phyloP scores from a whole-genome alignment of 495 filamentous ascomycete species.

The Podospora sp. region DNA sequence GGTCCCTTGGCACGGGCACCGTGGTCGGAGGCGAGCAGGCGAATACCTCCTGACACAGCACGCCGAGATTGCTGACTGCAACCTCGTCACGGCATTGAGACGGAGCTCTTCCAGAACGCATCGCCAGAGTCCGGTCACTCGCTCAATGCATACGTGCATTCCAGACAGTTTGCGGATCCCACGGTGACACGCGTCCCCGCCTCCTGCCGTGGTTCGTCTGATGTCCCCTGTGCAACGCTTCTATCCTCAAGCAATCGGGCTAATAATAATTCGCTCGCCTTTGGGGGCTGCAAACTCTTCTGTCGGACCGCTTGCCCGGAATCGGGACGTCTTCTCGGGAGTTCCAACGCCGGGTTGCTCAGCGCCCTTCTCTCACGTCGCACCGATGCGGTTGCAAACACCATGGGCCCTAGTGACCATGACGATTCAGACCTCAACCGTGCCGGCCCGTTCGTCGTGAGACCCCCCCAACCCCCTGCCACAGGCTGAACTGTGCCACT shows the following conservation, averaged over 20 bases:
- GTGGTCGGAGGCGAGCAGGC: neutral
- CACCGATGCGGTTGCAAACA: neutral
- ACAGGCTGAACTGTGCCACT: neutral
- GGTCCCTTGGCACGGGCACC: neutral
- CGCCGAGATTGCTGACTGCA: slow-evolving; percentile 15
- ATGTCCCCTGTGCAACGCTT: slow-evolving; percentile 10
- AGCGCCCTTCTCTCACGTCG: neutral
- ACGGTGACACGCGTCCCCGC: slow-evolving; percentile 4
- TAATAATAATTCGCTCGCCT: neutral
- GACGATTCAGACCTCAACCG: neutral
- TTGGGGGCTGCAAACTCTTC: neutral
- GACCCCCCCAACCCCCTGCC: neutral
- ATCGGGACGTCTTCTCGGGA: slow-evolving; percentile 14
- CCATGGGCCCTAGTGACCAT: neutral
- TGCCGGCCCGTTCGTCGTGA: slow-evolving; percentile 7
- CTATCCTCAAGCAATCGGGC: neutral
- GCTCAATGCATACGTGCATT: slow-evolving; percentile 12
- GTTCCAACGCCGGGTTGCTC: neutral
- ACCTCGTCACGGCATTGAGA: slow-evolving; percentile 21
- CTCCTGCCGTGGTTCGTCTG: slow-evolving; percentile 15
- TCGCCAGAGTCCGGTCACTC: neutral
- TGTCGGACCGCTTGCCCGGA: slow-evolving; percentile 15
- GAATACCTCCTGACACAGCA: neutral
- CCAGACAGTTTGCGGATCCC: slow-evolving; percentile 9
- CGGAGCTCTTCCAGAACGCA: slow-evolving; percentile 10